Evolutionary conservation across 2,329 filamentous ascomycete species (phyloP), one percentile per base, ranked within the genome.

Genomic region (Penicillium vulpinum): DNA sequence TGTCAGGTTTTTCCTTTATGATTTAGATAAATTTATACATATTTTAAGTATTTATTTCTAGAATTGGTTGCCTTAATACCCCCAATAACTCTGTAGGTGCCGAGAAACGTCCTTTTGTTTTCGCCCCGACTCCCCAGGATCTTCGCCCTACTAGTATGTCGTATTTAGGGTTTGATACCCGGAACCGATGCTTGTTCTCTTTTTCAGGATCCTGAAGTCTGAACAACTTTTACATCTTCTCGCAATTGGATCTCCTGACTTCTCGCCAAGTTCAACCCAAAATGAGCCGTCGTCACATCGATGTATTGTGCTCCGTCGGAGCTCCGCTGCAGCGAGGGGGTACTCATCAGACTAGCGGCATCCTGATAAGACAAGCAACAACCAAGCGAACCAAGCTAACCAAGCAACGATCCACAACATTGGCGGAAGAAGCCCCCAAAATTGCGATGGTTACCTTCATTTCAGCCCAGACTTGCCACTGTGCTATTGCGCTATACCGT

Each of bases 1-100:
- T 61, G 63, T 63, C 61, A 64, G 59, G 54, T 65, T 63, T 64
- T 65, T 45, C 45, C 49, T 65, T 66, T 57, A 61, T 62, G 54
- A 63, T 58, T 56, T 54, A 58, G 50, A 46, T 35, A 62, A 65
- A 63, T 57, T 56, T 51, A 58, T 50, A 63, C 40, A 56, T 62
- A 44, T 40, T 29, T 31, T 44, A 3, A 35, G 29, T 33, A 35
- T n/a, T n/a, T n/a, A n/a, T n/a, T n/a, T n/a, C n/a, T n/a, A n/a
- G n/a, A n/a, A n/a, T n/a, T n/a, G n/a, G n/a, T n/a, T n/a, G n/a
- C n/a, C n/a, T n/a, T n/a, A n/a, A n/a, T 16, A 16, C 31, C 31
- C 15, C 31, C 4, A 33, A 41, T 28, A 8, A 24, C 5, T 45
- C n/a, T n/a, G n/a, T n/a, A n/a, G n/a, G n/a, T n/a, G 5, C 38